phyloP scores from a whole-genome alignment of 2,329 filamentous ascomycete genomes.

The Venturia oleaginea region DNA sequence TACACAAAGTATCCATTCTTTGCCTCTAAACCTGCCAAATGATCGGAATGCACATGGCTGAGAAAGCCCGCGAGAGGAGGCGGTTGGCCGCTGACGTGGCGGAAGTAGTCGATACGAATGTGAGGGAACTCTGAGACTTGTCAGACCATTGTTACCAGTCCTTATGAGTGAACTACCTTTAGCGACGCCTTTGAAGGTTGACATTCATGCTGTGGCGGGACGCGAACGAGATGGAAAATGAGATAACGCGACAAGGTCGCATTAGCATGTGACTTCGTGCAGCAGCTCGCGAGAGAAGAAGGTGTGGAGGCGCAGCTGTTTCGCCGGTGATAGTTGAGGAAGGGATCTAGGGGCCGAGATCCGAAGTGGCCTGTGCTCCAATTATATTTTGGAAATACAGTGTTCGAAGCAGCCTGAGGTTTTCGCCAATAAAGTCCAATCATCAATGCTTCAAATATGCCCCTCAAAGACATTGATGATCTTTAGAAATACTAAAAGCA shows the following conservation, averaged over 20 bases:
- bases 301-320: not conserved
- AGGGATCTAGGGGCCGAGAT: not conserved
- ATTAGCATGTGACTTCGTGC: not conserved
- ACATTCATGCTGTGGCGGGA: conserved; percentile 19
- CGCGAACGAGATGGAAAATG: not conserved
- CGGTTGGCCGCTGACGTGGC: conserved; percentile 41
- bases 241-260: conserved; percentile 1
- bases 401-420: too few species aligned
- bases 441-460: too few species aligned
- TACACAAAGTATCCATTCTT: conserved; percentile 78
- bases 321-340: not conserved
- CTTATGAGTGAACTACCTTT: conserved; percentile 17
- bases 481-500: not conserved
- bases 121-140: conserved; percentile 58
- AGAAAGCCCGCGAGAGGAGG: conserved; percentile 77
- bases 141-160: conserved; percentile 9
- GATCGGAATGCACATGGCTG: conserved; percentile 88
- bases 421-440: too few species aligned
- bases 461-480: too few species aligned
- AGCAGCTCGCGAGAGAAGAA: not conserved
- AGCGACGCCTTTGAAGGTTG: conserved; percentile 28
- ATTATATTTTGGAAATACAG: too few species aligned
- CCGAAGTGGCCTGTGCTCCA: too few species aligned
- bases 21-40: conserved; percentile 70
- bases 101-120: conserved; percentile 79